Percentiles rank a stretch among this genome's conserved stretches.
Evolutionary conservation across 331 rosid species (phyloP).

Genomic region (Cydonia oblonga): DNA sequence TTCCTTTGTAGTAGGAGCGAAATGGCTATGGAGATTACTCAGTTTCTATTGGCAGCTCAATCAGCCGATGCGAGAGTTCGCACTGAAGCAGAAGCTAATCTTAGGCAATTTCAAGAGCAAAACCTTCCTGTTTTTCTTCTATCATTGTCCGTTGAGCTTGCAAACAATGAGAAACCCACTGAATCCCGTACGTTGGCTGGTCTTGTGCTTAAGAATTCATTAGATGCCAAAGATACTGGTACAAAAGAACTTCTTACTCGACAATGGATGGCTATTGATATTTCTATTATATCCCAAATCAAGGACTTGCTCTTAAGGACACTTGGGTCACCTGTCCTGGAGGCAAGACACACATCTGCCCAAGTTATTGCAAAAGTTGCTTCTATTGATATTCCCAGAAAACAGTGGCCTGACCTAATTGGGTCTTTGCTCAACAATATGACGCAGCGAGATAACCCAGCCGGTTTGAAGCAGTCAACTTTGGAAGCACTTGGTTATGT

Average conservation of each 20-base stretch:
- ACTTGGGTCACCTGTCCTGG: slow-evolving; percentile 28
- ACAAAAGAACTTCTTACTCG: slow-evolving; percentile 21
- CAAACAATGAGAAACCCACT: slow-evolving; percentile 26
- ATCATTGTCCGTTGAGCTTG: slow-evolving; percentile 30
- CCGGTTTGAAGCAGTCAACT: slow-evolving; percentile 33
- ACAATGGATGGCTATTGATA: slow-evolving; percentile 30
- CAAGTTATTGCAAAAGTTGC: slow-evolving; percentile 41
- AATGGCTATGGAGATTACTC: slow-evolving; percentile 37
- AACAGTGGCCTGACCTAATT: slow-evolving; percentile 32
- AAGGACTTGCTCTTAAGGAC: slow-evolving; percentile 26
- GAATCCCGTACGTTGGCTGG: slow-evolving; percentile 38
- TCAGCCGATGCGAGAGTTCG: slow-evolving; percentile 32
- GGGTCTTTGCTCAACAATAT: slow-evolving; percentile 24
- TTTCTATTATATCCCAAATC: slow-evolving; percentile 26
- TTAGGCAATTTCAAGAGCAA: slow-evolving; percentile 35
- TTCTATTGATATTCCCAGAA: slow-evolving; percentile 29
- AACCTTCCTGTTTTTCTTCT: slow-evolving; percentile 29
- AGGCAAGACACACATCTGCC: slow-evolving; percentile 36
- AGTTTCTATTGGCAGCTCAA: slow-evolving; percentile 33
- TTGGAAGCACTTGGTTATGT: slow-evolving; percentile 37
- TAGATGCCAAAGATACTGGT: slow-evolving; percentile 35
- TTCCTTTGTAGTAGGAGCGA: neutral
- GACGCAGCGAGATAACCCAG: slow-evolving; percentile 24
- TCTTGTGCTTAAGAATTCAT: slow-evolving; percentile 31
- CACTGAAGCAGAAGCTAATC: slow-evolving; percentile 26